These are phyloP conservation scores for Colletotrichum noveboracense DNA, from an alignment of 2,329 filamentous ascomycete genomes.

Conservation along the genomic window DNA sequence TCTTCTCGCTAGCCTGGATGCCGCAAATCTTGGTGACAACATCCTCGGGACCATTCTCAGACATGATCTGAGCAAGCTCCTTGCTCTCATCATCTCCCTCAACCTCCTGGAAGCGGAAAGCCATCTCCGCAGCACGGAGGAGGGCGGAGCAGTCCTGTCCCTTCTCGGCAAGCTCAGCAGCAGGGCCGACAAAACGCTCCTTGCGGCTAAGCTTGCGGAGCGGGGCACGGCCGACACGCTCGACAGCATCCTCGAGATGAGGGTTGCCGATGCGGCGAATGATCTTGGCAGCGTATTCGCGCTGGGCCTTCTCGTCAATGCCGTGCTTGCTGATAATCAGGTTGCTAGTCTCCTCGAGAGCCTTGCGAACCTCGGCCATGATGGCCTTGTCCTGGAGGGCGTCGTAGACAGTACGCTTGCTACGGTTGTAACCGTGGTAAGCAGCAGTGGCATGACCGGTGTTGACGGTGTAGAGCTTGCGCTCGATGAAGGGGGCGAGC, in stretches of 20 bases:
- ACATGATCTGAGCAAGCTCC: slow-evolving; percentile 86
- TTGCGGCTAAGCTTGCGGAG: slow-evolving; percentile 93
- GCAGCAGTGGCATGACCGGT: slow-evolving; percentile 95
- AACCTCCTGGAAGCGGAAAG: slow-evolving; percentile 94
- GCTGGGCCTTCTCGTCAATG: slow-evolving; percentile 77
- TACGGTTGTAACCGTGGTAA: slow-evolving; percentile 89
- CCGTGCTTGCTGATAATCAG: slow-evolving; percentile 88
- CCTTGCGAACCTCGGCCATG: slow-evolving; percentile 77
- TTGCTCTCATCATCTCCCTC: slow-evolving; percentile 88
- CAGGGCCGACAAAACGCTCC: slow-evolving; percentile 94
- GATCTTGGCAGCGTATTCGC: slow-evolving; percentile 90
- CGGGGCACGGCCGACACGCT: slow-evolving; percentile 93
- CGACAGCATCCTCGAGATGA: slow-evolving; percentile 87
- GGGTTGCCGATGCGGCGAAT: slow-evolving; percentile 93
- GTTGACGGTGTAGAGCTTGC: slow-evolving; percentile 99
- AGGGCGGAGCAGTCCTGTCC: slow-evolving; percentile 76
- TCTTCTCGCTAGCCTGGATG: slow-evolving; percentile 75
- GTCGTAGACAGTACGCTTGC: slow-evolving; percentile 89
- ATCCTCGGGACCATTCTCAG: slow-evolving; percentile 72
- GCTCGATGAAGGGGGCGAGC: slow-evolving; percentile 95
- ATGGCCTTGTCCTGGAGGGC: slow-evolving; percentile 83
- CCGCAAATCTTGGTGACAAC: slow-evolving; percentile 84
- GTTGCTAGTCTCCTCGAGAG: slow-evolving; percentile 83
- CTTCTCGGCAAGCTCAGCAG: slow-evolving; percentile 84
- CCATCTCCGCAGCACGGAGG: slow-evolving; percentile 86